Evolutionary conservation across 306 rosid species (phyloP).

Genomic region (Dryas alaskensis): DNA sequence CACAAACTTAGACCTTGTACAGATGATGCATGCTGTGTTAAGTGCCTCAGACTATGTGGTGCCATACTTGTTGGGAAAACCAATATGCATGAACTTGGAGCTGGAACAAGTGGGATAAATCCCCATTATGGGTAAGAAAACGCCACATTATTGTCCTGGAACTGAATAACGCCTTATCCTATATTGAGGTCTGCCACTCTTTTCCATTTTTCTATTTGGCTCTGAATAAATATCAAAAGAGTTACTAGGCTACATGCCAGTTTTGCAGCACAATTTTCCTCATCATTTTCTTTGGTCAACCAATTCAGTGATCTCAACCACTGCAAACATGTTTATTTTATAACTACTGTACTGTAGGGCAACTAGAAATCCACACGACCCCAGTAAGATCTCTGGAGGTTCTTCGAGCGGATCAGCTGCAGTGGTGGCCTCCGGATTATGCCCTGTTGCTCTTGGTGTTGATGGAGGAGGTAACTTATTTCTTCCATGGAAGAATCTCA

Average conservation of each 20-base stretch:
- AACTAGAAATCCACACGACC: conserved; percentile 73
- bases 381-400: conserved; percentile 70
- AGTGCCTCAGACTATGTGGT: conserved; percentile 71
- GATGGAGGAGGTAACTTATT: conserved; percentile 85
- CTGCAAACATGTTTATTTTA: not conserved
- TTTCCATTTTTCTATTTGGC: not conserved
- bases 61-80: conserved; percentile 86
- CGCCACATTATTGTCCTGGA: not conserved
- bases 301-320: not conserved
- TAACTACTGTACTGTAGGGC: conserved; percentile 47
- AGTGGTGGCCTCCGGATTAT: conserved; percentile 83
- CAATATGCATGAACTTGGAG: conserved; percentile 97
- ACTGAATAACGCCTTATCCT: not conserved
- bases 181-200: conserved; percentile 1
- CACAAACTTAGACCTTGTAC: conserved; percentile 69
- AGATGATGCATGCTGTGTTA: conserved; percentile 78
- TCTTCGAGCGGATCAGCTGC: conserved; percentile 97
- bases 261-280: not conserved
- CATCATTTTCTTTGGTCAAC: not conserved
- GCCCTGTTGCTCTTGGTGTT: conserved; percentile 93
- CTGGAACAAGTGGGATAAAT: conserved; percentile 95
- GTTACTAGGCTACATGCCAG: not conserved
- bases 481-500: not conserved
- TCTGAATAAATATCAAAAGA: not conserved
- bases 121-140: conserved; percentile 81